phyloP scores from a whole-genome alignment of 1,284 basidiomycete species.

The Apiotrichum mycotoxinovorans region DNA sequence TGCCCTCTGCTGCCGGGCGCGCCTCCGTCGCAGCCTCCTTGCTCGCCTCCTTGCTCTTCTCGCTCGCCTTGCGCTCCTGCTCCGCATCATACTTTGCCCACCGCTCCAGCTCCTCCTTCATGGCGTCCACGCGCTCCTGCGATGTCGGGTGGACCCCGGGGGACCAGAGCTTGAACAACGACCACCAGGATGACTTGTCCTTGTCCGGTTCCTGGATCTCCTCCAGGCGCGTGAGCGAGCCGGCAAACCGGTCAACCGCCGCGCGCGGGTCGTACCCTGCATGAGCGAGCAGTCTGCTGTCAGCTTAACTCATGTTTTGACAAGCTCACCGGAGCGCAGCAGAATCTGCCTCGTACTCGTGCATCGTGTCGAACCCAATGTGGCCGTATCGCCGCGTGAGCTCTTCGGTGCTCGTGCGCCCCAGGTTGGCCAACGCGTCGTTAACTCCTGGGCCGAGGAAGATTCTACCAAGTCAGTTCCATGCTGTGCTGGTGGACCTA shows the following conservation, averaged over 20 bases:
- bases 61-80: not conserved
- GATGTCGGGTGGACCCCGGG: constrained; percentile 60
- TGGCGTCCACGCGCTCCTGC: constrained; percentile 58
- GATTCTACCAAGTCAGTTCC: constrained; percentile 51
- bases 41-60: not conserved
- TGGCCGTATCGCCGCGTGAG: constrained; percentile 60
- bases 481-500: constrained; percentile 27
- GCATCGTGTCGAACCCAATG: constrained; percentile 61
- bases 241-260: constrained; percentile 35
- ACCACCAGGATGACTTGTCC: constrained; percentile 2
- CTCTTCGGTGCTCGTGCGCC: constrained; percentile 69
- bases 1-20: not conserved
- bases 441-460: constrained; percentile 85
- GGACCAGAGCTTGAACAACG: constrained; percentile 44
- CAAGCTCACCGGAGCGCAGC: constrained; percentile 66
- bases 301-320: not conserved
- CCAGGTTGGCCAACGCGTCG: constrained; percentile 76
- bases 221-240: constrained; percentile 34
- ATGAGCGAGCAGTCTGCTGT: constrained; percentile 68
- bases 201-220: constrained; percentile 29
- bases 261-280: constrained; percentile 74
- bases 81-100: constrained; percentile 53
- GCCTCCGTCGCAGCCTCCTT: too few species aligned
- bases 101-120: constrained; percentile 62
- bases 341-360: constrained; percentile 85